Conservation (phyloP, 495 filamentous ascomycete genomes). For the Evernia prunastri region DNA sequence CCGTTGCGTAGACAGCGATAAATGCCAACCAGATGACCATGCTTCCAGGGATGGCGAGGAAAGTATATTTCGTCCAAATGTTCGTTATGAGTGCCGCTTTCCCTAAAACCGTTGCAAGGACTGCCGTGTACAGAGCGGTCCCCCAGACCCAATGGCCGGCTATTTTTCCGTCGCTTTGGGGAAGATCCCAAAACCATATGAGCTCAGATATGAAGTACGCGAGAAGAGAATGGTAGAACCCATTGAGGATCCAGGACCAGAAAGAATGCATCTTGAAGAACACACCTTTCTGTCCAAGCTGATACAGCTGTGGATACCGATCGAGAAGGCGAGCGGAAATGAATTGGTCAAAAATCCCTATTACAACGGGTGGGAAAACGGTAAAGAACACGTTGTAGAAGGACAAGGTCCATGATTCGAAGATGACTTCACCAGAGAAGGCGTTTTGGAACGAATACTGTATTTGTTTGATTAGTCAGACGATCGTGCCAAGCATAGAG, state of each 20-base stretch:
- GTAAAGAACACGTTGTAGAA: constrained; percentile 99
- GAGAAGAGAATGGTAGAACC: constrained; percentile 91
- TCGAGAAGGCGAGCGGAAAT: constrained; percentile 94
- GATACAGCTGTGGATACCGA: constrained; percentile 94
- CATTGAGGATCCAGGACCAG: constrained; percentile 84
- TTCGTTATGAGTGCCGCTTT: constrained; percentile 95
- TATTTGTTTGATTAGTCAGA: constrained; percentile 32
- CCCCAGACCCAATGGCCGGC: constrained; percentile 99
- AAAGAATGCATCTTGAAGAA: constrained; percentile 94
- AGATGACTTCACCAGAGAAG: constrained; percentile 96
- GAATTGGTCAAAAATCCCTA: constrained; percentile 98
- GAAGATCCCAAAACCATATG: constrained; percentile 74
- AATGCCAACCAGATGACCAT: constrained; percentile 89
- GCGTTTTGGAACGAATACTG: constrained; percentile 96
- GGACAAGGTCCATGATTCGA: constrained; percentile 97
- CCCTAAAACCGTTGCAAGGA: constrained; percentile 83
- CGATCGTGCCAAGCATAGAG: constrained; percentile 7
- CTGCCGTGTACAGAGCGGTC: constrained; percentile 81
- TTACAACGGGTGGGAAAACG: constrained; percentile 83
- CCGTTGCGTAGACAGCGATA: constrained; percentile 81
- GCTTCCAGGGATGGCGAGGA: constrained; percentile 91
- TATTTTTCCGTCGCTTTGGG: constrained; percentile 63
- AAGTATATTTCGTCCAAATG: constrained; percentile 97
- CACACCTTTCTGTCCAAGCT: constrained; percentile 80
- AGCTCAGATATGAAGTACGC: constrained; percentile 78